A percentile compares a stretch with the other conserved stretches of the same genome.
Evolutionary conservation across 2,329 filamentous ascomycete species (phyloP).

Genomic region (Karstenula rhodostoma): DNA sequence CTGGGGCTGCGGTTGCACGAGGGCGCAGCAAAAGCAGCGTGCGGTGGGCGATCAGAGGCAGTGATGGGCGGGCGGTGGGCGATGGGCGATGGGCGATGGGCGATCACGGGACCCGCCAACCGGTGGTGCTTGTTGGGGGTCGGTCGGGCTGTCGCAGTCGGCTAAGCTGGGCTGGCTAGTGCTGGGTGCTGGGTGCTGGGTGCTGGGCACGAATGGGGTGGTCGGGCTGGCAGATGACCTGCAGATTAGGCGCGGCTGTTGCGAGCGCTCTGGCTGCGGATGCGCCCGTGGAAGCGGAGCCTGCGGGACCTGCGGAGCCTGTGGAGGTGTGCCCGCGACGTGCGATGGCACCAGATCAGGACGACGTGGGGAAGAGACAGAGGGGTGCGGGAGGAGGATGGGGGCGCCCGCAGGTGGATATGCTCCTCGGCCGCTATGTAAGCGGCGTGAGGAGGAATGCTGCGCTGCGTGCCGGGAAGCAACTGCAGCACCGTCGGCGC

Average conservation of each 20-base stretch:
- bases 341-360: constrained; percentile 10
- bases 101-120: constrained; percentile 20
- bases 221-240: constrained; percentile 4
- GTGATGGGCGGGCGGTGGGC: constrained; percentile 9
- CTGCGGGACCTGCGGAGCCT: constrained; percentile 4
- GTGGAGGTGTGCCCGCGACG: background rate
- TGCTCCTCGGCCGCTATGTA: constrained; percentile 11
- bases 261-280: constrained; percentile 6
- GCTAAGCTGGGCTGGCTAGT: constrained; percentile 7
- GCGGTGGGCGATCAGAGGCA: constrained; percentile 9
- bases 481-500: background rate
- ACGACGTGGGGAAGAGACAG: constrained; percentile 18
- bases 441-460: constrained; percentile 15
- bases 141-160: background rate
- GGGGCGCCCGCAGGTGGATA: constrained; percentile 10
- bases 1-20: constrained; percentile 16
- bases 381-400: constrained; percentile 19
- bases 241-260: background rate
- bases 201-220: constrained; percentile 8
- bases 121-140: background rate
- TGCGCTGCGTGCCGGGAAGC: constrained; percentile 14
- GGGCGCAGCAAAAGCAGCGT: constrained; percentile 11
- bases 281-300: constrained; percentile 12
- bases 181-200: constrained; percentile 3
- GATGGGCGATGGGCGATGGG: background rate